Evolutionary conservation across 129 eudicot species (phyloP), one percentile per base, ranked within the genome.

Genomic region (Chrysanthemum seticuspe): DNA sequence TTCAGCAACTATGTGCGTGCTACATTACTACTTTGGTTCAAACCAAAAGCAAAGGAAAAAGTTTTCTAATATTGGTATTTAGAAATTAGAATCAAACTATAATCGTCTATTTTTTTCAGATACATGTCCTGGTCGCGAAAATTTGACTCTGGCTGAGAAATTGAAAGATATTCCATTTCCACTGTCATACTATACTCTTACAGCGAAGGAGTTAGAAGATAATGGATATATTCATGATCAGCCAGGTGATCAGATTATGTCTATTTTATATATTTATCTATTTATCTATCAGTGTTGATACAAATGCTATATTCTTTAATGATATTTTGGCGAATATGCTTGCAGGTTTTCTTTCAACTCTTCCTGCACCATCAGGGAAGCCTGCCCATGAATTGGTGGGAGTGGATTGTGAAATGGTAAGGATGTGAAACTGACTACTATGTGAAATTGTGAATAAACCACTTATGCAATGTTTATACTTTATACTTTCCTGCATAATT

Each of bases 331-430:
- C 49, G 13, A 29, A 63, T 63, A 54, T 31, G 47, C 31, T 78
- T 81, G 3, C 79, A 93, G 96, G 85, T 40, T 93, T 93, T 87
- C 63, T 85, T 74, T 80, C 89, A 71, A 93, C 98, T 48, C 83
- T 77, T 71, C 88, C 92, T 18, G 85, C 98, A 66, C 83, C 95
- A 48, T 84, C 85, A 31, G 98, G 90, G 48, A 75, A 72, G 47
- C 91, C 91, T 12, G 21, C 68, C 13, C 82, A 85, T 73, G 90
- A 87, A 67, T 54, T 93, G 10, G 79, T 93, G 76, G 98, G 95
- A 14, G 90, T 93, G 74, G 98, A 93, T 78, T 93, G 98, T 81
- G 98, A 93, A 83, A 93, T 93, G 98, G 98, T 89, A 93, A 40
- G 47, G 47, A 40, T 40, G 47, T 40, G 47, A 40, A 40, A 40